Conservation (phyloP, 2,329 filamentous ascomycete genomes). For the Aspergillus oerlinghausenensis region DNA sequence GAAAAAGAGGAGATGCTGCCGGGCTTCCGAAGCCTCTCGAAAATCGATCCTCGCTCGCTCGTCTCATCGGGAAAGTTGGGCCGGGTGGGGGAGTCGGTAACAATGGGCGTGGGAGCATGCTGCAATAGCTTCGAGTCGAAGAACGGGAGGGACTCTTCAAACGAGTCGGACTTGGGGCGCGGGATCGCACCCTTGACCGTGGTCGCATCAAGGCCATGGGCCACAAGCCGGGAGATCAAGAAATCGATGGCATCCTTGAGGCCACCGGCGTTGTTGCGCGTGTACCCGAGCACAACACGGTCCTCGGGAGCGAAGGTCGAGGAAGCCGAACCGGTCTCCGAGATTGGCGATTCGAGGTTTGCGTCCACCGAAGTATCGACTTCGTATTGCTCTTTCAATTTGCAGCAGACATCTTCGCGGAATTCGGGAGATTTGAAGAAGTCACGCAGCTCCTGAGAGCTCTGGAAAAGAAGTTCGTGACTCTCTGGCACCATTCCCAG, state of each 20-base stretch:
- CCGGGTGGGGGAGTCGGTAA: conserved; percentile 84
- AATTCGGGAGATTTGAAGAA: conserved; percentile 82
- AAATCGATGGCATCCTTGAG: conserved; percentile 96
- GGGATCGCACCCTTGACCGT: conserved; percentile 92
- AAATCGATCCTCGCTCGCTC: conserved; percentile 74
- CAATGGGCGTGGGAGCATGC: conserved; percentile 74
- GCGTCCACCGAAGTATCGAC: conserved; percentile 74
- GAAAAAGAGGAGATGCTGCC: conserved; percentile 91
- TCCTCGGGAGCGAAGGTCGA: conserved; percentile 48
- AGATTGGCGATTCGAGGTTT: conserved; percentile 25
- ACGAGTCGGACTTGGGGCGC: conserved; percentile 97
- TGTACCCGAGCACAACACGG: conserved; percentile 72
- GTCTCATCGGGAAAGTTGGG: conserved; percentile 76
- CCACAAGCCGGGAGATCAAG: conserved; percentile 77
- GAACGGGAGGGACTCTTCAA: conserved; percentile 93
- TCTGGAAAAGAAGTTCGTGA: conserved; percentile 82
- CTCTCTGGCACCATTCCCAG: conserved; percentile 96
- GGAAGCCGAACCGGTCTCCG: conserved; percentile 37
- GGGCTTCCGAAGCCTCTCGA: conserved; percentile 90
- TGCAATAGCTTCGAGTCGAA: conserved; percentile 97
- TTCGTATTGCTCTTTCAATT: conserved; percentile 86
- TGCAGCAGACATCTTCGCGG: conserved; percentile 70
- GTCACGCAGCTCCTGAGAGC: conserved; percentile 68
- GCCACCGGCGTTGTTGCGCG: conserved; percentile 92
- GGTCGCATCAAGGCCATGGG: conserved; percentile 80